Evolutionary conservation across 2,329 filamentous ascomycete species (phyloP).

Genomic region (Aspergillus arachidicola): DNA sequence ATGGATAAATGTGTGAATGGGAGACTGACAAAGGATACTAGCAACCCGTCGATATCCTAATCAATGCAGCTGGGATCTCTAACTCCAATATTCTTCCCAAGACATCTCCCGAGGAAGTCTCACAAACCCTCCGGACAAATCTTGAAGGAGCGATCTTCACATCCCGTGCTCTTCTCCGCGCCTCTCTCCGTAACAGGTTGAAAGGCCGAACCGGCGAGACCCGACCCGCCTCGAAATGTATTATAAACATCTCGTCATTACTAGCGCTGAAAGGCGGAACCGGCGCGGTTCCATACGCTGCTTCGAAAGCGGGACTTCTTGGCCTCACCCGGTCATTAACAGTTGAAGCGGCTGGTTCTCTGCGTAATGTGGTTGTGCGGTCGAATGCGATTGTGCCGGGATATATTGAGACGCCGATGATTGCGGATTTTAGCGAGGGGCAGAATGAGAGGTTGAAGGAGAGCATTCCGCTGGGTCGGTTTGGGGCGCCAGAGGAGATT

Average conservation of each 20-base stretch:
- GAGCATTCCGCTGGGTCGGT: constrained; percentile 66
- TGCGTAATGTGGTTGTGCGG: constrained; percentile 69
- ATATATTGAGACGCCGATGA: constrained; percentile 83
- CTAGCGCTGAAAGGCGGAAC: constrained; percentile 69
- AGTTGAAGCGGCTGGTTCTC: constrained; percentile 35
- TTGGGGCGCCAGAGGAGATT: constrained; percentile 71
- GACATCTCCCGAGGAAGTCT: constrained; percentile 54
- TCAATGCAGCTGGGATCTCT: constrained; percentile 79
- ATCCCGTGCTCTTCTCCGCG: constrained; percentile 41
- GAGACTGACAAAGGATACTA: constrained; percentile 13
- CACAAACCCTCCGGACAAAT: constrained; percentile 68
- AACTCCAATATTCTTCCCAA: constrained; percentile 66
- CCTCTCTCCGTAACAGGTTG: constrained; percentile 34
- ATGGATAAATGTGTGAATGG: background rate
- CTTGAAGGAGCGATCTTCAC: constrained; percentile 53
- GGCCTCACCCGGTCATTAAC: constrained; percentile 52
- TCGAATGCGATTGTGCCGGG: constrained; percentile 82
- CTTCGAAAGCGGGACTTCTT: constrained; percentile 78
- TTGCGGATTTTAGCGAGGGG: constrained; percentile 52
- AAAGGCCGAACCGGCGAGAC: constrained; percentile 20
- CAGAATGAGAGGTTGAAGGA: constrained; percentile 36
- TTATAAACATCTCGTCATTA: constrained; percentile 81
- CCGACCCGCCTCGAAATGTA: constrained; percentile 66
- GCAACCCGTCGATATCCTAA: constrained; percentile 59
- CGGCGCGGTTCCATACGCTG: constrained; percentile 74